Percentiles rank a stretch among this genome's conserved stretches.
Evolutionary conservation across 805 yeast genomes (phyloP).

Genomic region (Candida saitoana): DNA sequence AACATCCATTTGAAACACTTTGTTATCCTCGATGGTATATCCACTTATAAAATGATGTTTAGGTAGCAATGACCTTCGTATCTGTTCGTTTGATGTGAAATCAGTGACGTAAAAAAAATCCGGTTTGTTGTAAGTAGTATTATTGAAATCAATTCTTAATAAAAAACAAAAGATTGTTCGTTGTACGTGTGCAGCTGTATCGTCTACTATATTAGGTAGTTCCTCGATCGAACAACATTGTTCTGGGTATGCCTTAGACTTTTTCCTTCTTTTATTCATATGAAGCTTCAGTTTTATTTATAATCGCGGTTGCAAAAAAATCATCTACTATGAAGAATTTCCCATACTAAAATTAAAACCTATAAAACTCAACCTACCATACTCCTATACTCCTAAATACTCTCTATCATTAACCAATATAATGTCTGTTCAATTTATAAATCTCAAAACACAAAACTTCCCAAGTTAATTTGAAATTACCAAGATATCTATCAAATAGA

Average conservation of each 20-base stretch:
- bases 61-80: background rate
- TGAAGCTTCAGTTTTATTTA: background rate
- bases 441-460: constrained; percentile 27
- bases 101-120: constrained; percentile 4
- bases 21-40: constrained; percentile 2
- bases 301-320: background rate
- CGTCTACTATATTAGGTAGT: background rate
- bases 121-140: constrained; percentile 3
- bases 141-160: constrained; percentile 3
- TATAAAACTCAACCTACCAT: too few species aligned
- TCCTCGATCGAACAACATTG: constrained; percentile 4
- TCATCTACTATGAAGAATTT: too few species aligned
- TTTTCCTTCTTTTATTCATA: constrained; percentile 3
- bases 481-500: constrained; percentile 23
- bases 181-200: background rate
- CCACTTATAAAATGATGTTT: constrained; percentile 2
- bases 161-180: constrained; percentile 4
- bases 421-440: constrained; percentile 23
- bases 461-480: constrained; percentile 20
- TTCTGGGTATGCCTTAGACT: background rate
- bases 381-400: too few species aligned
- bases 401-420: constrained; percentile 11
- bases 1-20: constrained; percentile 5
- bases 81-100: constrained; percentile 4
- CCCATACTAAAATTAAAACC: too few species aligned